These are phyloP conservation scores for Bipolaris bicolor DNA, from an alignment of 2,329 filamentous ascomycete species.

Conservation along the genomic window DNA sequence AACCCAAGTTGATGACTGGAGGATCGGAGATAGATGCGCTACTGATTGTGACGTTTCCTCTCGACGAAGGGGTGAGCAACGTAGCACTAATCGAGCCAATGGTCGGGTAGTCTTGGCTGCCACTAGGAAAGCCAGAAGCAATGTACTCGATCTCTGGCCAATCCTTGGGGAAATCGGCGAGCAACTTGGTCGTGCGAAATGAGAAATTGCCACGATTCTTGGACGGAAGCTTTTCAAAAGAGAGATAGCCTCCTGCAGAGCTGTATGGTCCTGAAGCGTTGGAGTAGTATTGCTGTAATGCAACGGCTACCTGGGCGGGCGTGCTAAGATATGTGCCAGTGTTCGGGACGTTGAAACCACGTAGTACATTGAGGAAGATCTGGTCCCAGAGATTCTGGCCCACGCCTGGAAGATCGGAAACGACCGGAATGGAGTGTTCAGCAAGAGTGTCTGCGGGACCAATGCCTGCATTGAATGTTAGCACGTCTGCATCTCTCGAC, in stretches of 20 bases:
- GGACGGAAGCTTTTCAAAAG: constrained; percentile 29
- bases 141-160: constrained; percentile 13
- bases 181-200: constrained; percentile 14
- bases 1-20: constrained; percentile 45
- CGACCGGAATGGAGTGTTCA: constrained; percentile 23
- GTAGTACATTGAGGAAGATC: constrained; percentile 28
- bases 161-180: constrained; percentile 9
- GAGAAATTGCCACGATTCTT: constrained; percentile 16
- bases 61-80: constrained; percentile 21
- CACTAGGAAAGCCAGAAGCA: constrained; percentile 25
- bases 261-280: constrained; percentile 28
- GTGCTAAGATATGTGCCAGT: constrained; percentile 28
- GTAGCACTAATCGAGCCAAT: constrained; percentile 25
- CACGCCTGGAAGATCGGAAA: constrained; percentile 34
- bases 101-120: constrained; percentile 14
- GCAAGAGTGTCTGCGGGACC: constrained; percentile 30
- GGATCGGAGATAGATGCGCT: constrained; percentile 33
- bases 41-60: constrained; percentile 42
- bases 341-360: constrained; percentile 24
- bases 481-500: background rate
- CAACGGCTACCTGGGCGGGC: constrained; percentile 16
- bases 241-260: constrained; percentile 29
- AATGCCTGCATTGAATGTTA: constrained; percentile 40
- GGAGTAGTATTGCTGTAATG: constrained; percentile 20
- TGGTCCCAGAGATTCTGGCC: constrained; percentile 38